Percentiles rank a stretch among this genome's conserved stretches.
phyloP scores from a whole-genome alignment of 2,329 filamentous ascomycete genomes.

The Penicillium sp. region DNA sequence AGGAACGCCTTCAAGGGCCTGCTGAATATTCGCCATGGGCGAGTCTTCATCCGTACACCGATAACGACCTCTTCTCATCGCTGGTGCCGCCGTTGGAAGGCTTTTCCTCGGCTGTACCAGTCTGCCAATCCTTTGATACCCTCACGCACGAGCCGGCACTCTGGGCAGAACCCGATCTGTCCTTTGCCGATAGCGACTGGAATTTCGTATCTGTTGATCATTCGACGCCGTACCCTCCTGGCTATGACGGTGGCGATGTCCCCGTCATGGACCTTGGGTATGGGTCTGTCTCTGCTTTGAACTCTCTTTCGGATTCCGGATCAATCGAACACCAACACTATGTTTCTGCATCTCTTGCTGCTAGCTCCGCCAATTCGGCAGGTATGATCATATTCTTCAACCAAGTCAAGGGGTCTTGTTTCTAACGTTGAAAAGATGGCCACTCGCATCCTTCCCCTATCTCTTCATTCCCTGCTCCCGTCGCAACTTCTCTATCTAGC shows the following conservation, averaged over 20 bases:
- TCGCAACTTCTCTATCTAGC: slow-evolving; percentile 18
- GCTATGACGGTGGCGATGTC: slow-evolving; percentile 13
- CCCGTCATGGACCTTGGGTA: slow-evolving; percentile 13
- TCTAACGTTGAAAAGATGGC: slow-evolving; percentile 17
- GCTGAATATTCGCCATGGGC: slow-evolving; percentile 15
- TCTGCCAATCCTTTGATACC: slow-evolving; percentile 19
- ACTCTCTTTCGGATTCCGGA: slow-evolving; percentile 23
- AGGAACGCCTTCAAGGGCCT: slow-evolving; percentile 17
- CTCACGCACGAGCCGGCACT: slow-evolving; percentile 19
- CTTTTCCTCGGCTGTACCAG: slow-evolving; percentile 17
- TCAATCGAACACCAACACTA: slow-evolving; percentile 14
- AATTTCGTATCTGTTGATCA: slow-evolving; percentile 16
- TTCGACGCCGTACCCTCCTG: slow-evolving; percentile 6
- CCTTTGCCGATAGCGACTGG: slow-evolving; percentile 23
- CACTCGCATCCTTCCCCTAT: slow-evolving; percentile 21
- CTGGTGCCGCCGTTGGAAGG: slow-evolving; percentile 14
- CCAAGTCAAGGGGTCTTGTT: background rate
- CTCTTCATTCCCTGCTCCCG: slow-evolving; percentile 17
- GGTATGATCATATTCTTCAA: slow-evolving; percentile 7
- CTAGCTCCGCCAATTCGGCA: slow-evolving; percentile 20
- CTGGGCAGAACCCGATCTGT: slow-evolving; percentile 23
- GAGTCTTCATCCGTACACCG: slow-evolving; percentile 13
- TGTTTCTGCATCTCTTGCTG: slow-evolving; percentile 9
- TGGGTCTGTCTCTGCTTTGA: slow-evolving; percentile 15
- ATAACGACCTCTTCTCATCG: slow-evolving; percentile 13